These are phyloP conservation scores for Dendrocalamus sinicus DNA, from an alignment of 176 grass and related monocot genomes.

Conservation along the genomic window DNA sequence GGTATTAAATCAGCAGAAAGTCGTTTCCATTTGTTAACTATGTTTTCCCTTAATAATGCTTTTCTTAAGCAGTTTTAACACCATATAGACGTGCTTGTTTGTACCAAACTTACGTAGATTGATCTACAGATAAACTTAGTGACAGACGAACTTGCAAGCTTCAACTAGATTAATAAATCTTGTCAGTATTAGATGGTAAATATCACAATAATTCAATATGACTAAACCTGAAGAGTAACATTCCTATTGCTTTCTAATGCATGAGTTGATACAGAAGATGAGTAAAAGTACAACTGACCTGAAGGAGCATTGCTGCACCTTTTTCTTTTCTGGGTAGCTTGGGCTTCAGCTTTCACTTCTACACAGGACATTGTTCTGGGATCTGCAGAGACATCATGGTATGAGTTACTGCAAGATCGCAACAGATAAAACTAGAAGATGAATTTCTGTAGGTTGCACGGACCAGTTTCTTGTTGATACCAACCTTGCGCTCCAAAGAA, in stretches of 20 bases:
- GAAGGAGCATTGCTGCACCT: constrained; percentile 46
- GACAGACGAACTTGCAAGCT: background rate
- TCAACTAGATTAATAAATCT: constrained; percentile 12
- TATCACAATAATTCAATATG: constrained; percentile 31
- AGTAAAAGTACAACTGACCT: constrained; percentile 41
- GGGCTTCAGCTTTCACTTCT: constrained; percentile 56
- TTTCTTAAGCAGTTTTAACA: background rate
- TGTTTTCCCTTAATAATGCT: constrained; percentile 7
- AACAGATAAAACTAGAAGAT: constrained; percentile 27
- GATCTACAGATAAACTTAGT: constrained; percentile 9
- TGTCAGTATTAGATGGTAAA: constrained; percentile 6
- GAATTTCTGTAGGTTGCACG: constrained; percentile 35
- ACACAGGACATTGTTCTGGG: constrained; percentile 36
- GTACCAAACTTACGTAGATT: constrained; percentile 1
- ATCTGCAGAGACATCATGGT: constrained; percentile 38
- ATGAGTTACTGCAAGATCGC: constrained; percentile 4
- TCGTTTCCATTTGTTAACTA: constrained; percentile 8
- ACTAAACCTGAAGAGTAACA: constrained; percentile 2
- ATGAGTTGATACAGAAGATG: background rate
- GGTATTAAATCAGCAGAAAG: constrained; percentile 20
- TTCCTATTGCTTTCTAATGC: constrained; percentile 1
- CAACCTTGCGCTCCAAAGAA: constrained; percentile 69
- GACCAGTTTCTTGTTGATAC: constrained; percentile 56
- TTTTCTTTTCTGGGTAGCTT: constrained; percentile 60
- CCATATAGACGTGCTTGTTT: background rate